These are phyloP conservation scores for Hortaea sp. DNA, from an alignment of 2,329 filamentous ascomycete species.

Conservation along the genomic window DNA sequence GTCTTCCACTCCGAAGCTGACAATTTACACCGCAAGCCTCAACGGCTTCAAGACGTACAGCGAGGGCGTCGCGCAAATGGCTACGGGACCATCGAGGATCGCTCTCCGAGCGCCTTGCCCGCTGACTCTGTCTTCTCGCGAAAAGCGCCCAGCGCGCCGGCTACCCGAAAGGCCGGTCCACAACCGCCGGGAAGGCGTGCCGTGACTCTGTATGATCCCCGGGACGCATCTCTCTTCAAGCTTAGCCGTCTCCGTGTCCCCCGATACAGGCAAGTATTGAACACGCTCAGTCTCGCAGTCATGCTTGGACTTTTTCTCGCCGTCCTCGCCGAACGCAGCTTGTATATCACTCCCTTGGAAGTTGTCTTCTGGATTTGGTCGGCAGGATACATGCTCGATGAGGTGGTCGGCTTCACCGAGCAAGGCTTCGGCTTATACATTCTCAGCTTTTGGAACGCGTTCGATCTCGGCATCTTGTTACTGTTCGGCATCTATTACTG, in stretches of 20 bases:
- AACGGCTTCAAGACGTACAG: constrained; percentile 10
- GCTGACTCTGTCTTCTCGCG: constrained; percentile 20
- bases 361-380: constrained; percentile 97
- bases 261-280: constrained; percentile 82
- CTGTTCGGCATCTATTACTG: constrained; percentile 83
- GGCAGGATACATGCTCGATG: constrained; percentile 91
- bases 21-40: constrained; percentile 60
- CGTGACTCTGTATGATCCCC: constrained; percentile 80
- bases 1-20: constrained; percentile 88
- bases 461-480: constrained; percentile 81
- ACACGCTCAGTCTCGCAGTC: constrained; percentile 75
- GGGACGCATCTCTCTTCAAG: constrained; percentile 84
- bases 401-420: constrained; percentile 91
- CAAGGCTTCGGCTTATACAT: constrained; percentile 94
- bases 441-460: constrained; percentile 96
- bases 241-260: constrained; percentile 83
- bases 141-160: constrained; percentile 14
- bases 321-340: constrained; percentile 65
- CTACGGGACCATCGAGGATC: constrained; percentile 31
- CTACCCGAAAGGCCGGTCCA: constrained; percentile 10
- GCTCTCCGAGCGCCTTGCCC: constrained; percentile 18
- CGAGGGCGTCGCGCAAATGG: constrained; percentile 8
- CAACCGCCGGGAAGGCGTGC: constrained; percentile 50
- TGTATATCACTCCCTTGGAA: constrained; percentile 73
- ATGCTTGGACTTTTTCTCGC: constrained; percentile 77